These are phyloP conservation scores for Suhomyces panamericanus DNA, from an alignment of 1,139 yeast species.

Conservation along the genomic window DNA sequence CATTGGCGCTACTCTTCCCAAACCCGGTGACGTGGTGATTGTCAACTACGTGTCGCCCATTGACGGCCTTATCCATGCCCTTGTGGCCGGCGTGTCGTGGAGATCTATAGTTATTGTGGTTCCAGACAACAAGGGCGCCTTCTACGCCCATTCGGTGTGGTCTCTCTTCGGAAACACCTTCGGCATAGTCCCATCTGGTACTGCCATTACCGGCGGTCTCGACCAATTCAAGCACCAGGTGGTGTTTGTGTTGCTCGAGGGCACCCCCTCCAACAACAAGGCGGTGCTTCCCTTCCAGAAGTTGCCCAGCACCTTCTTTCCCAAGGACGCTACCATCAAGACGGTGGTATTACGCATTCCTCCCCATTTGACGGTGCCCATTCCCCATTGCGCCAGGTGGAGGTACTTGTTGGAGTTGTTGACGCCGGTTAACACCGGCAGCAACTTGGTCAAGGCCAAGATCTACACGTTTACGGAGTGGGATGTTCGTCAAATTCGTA, in stretches of 20 bases:
- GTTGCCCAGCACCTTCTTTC: constrained; percentile 13
- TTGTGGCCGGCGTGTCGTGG: constrained; percentile 29
- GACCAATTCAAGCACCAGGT: constrained; percentile 31
- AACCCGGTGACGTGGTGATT: constrained; percentile 43
- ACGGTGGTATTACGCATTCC: constrained; percentile 49
- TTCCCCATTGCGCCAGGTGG: constrained; percentile 26
- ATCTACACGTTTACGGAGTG: constrained; percentile 24
- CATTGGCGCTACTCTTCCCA: constrained; percentile 41
- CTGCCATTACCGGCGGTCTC: constrained; percentile 18
- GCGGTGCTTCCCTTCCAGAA: constrained; percentile 50
- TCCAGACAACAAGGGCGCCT: constrained; percentile 41
- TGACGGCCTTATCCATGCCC: constrained; percentile 44
- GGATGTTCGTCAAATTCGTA: constrained; percentile 20
- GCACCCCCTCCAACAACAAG: constrained; percentile 69
- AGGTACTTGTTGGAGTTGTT: constrained; percentile 29
- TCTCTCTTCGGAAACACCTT: constrained; percentile 40
- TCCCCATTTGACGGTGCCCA: constrained; percentile 33
- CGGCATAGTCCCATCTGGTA: constrained; percentile 11
- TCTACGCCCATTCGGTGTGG: constrained; percentile 36
- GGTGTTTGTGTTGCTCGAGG: constrained; percentile 61
- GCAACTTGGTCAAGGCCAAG: constrained; percentile 27
- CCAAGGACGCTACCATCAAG: constrained; percentile 31
- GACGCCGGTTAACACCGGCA: constrained; percentile 21
- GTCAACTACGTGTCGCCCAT: constrained; percentile 59
- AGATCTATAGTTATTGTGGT: constrained; percentile 42